These are phyloP conservation scores for Schizophyllum amplum DNA, from an alignment of 1,284 basidiomycete genomes.

Conservation along the genomic window DNA sequence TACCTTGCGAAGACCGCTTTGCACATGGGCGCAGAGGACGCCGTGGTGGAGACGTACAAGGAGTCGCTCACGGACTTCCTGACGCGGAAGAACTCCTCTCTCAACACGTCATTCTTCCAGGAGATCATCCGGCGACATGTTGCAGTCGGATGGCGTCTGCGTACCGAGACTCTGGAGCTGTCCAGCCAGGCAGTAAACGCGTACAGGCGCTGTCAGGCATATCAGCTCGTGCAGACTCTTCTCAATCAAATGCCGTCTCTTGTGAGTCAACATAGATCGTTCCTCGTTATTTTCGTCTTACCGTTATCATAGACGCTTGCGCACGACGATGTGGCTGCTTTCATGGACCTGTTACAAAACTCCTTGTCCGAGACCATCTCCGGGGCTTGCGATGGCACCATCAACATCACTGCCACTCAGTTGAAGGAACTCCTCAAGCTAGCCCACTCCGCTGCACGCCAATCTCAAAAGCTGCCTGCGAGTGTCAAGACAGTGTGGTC, in stretches of 20 bases:
- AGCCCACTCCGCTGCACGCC: slow-evolving; percentile 56
- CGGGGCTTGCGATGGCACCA: slow-evolving; percentile 41
- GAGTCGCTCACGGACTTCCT: slow-evolving; percentile 74
- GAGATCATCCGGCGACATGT: slow-evolving; percentile 74
- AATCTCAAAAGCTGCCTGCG: slow-evolving; percentile 40
- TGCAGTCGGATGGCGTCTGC: slow-evolving; percentile 58
- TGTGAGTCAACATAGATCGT: slow-evolving; percentile 30
- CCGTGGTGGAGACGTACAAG: slow-evolving; percentile 51
- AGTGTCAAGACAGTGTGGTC: slow-evolving; percentile 26
- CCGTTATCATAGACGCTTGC: slow-evolving; percentile 7
- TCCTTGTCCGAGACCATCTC: slow-evolving; percentile 44
- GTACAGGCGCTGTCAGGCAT: slow-evolving; percentile 71
- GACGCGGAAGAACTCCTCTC: slow-evolving; percentile 70
- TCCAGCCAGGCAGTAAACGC: slow-evolving; percentile 58
- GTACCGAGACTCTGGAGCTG: slow-evolving; percentile 47
- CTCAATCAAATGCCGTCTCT: slow-evolving; percentile 50
- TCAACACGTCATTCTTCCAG: slow-evolving; percentile 72
- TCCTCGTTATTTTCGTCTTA: not conserved
- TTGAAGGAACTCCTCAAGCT: slow-evolving; percentile 79
- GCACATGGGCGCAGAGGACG: slow-evolving; percentile 32
- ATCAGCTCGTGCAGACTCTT: slow-evolving; percentile 65
- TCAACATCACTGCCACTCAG: slow-evolving; percentile 53
- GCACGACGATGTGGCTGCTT: slow-evolving; percentile 34
- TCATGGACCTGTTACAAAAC: slow-evolving; percentile 45
- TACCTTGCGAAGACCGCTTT: slow-evolving; percentile 63